Percentiles rank a stretch among this genome's conserved stretches.
Conservation (phyloP, 2,329 filamentous ascomycete species). For the Chaetomium sp. region DNA sequence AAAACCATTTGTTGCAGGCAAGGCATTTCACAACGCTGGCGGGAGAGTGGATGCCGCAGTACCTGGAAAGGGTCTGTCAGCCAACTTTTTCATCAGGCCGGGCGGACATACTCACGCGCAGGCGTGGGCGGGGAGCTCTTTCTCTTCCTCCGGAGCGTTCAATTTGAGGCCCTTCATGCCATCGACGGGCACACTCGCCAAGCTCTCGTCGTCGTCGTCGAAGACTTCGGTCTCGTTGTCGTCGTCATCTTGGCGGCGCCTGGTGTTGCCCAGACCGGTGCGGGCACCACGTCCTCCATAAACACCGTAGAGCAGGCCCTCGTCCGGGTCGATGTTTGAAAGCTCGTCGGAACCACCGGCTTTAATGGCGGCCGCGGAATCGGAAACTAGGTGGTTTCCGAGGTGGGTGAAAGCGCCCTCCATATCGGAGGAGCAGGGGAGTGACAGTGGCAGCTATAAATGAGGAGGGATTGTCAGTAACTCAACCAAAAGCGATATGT, state of each 20-base stretch:
- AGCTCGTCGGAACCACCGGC: constrained; percentile 77
- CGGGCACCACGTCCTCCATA: constrained; percentile 60
- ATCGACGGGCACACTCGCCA: constrained; percentile 80
- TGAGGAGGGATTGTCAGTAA: constrained; percentile 21
- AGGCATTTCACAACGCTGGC: constrained; percentile 96
- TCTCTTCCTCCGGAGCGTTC: constrained; percentile 71
- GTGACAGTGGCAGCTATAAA: constrained; percentile 31
- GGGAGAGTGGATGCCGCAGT: constrained; percentile 96
- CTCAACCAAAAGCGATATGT: not conserved
- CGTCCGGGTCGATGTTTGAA: constrained; percentile 72
- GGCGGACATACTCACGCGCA: constrained; percentile 72
- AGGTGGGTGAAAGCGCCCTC: constrained; percentile 87
- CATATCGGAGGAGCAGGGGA: constrained; percentile 54
- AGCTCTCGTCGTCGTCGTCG: constrained; percentile 77
- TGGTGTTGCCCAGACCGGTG: constrained; percentile 50
- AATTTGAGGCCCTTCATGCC: constrained; percentile 67
- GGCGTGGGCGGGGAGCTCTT: constrained; percentile 89
- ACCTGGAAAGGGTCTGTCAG: constrained; percentile 55
- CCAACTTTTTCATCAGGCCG: not conserved
- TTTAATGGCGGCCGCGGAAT: constrained; percentile 84
- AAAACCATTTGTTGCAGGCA: constrained; percentile 97
- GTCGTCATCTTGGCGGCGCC: constrained; percentile 74
- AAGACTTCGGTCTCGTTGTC: constrained; percentile 84
- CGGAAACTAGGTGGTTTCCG: constrained; percentile 82
- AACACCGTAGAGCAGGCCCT: constrained; percentile 76